Evolutionary conservation across 306 rosid species (phyloP).

Genomic region (Alnus rubra): DNA sequence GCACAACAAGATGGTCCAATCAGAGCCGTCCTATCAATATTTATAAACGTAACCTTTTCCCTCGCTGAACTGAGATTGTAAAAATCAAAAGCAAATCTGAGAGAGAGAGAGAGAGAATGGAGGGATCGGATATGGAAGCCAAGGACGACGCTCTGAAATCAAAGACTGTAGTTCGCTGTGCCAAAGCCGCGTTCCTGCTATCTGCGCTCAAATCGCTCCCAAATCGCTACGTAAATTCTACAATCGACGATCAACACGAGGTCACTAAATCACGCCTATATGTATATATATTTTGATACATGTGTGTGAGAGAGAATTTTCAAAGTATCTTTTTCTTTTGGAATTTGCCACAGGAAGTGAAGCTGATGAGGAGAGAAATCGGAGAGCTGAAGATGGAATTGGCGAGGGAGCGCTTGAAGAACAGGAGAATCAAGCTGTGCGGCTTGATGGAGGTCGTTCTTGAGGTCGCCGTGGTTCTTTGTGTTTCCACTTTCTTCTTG

Average conservation of each 20-base stretch:
- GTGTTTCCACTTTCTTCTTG: constrained; percentile 38
- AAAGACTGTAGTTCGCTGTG: constrained; percentile 41
- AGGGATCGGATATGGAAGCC: constrained; percentile 29
- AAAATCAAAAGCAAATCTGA: too few relatives aligned
- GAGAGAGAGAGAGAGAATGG: constrained; percentile 17
- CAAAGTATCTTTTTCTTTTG: background rate
- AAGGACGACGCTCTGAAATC: constrained; percentile 33
- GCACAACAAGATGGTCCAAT: too few relatives aligned
- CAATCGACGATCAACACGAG: constrained; percentile 17
- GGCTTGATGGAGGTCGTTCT: constrained; percentile 40
- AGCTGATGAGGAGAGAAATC: constrained; percentile 43
- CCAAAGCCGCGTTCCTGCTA: constrained; percentile 60
- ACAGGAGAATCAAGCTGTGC: constrained; percentile 52
- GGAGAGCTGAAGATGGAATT: constrained; percentile 49
- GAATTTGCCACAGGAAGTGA: constrained; percentile 30
- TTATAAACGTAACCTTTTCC: too few relatives aligned
- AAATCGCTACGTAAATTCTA: constrained; percentile 12
- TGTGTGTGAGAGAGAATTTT: background rate
- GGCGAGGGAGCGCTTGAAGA: constrained; percentile 45
- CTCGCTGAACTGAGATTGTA: too few relatives aligned
- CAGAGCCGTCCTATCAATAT: too few relatives aligned
- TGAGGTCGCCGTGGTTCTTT: constrained; percentile 41
- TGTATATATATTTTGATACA: too few relatives aligned
- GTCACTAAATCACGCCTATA: background rate
- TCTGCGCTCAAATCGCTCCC: constrained; percentile 39